Conservation (phyloP, 2,329 filamentous ascomycete species). For the Lecanicillium sp. region DNA sequence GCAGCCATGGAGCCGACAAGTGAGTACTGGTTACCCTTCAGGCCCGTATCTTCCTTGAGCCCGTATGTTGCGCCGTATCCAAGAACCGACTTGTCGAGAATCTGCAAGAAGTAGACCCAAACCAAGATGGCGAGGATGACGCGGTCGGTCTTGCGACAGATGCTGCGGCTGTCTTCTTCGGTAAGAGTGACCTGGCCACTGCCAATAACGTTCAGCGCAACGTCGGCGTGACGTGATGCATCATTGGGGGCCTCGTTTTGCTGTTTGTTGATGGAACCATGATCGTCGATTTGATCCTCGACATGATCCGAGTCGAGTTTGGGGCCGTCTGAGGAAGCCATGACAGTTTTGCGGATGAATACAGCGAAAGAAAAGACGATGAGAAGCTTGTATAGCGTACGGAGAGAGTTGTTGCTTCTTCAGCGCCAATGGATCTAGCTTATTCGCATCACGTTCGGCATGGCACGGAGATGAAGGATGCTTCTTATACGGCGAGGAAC, state of each 20-base stretch:
- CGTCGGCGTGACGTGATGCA: slow-evolving; percentile 4
- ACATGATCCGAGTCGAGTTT: too few species aligned
- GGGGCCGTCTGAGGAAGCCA: too few species aligned
- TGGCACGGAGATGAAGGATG: too few species aligned
- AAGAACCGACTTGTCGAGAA: slow-evolving; percentile 51
- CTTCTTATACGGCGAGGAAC: too few species aligned
- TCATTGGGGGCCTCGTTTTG: not conserved
- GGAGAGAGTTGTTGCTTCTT: too few species aligned
- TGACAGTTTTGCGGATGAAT: too few species aligned
- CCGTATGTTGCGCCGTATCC: slow-evolving; percentile 51
- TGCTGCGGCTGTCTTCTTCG: slow-evolving; percentile 36
- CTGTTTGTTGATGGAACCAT: not conserved
- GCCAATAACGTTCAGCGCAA: slow-evolving; percentile 2
- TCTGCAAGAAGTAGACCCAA: slow-evolving; percentile 52
- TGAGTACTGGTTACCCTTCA: slow-evolving; percentile 47
- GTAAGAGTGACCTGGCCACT: slow-evolving; percentile 1
- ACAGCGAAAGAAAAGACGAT: too few species aligned
- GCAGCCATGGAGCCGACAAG: slow-evolving; percentile 48
- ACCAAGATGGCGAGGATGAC: slow-evolving; percentile 46
- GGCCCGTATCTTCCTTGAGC: slow-evolving; percentile 37
- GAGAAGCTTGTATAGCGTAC: too few species aligned
- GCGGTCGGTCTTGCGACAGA: slow-evolving; percentile 53
- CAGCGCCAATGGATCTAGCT: too few species aligned
- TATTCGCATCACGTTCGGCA: too few species aligned
- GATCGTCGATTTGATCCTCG: too few species aligned